Conservation (phyloP, 176 grass and related monocot species). For the Oryza glaberrima region DNA sequence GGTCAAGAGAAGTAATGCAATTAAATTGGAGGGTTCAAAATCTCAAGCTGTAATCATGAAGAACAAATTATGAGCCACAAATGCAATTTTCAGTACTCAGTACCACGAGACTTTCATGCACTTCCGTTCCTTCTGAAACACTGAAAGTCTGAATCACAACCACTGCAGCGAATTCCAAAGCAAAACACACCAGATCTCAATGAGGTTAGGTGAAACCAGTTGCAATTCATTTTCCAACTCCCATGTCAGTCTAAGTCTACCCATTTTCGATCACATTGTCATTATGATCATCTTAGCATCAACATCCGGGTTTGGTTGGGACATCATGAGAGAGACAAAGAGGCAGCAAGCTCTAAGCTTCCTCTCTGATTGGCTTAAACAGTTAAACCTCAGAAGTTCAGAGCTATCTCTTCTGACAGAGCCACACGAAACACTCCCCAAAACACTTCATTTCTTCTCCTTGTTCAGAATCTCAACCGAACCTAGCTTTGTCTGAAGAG, state of each 20-base stretch:
- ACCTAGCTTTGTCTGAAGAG: background rate
- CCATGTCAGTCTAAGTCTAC: background rate
- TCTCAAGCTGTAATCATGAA: background rate
- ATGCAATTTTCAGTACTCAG: background rate
- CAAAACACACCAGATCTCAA: background rate
- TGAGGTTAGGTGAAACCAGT: background rate
- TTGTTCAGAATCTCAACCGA: constrained; percentile 25
- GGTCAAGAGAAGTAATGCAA: background rate
- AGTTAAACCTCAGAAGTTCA: background rate
- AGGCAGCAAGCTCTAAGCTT: background rate
- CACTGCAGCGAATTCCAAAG: background rate
- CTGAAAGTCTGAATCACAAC: background rate
- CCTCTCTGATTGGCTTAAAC: constrained; percentile 16
- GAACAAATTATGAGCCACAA: constrained; percentile 22
- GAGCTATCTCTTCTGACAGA: background rate
- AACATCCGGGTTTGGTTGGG: background rate
- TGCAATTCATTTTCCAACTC: background rate
- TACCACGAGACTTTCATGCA: background rate
- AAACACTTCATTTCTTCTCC: background rate
- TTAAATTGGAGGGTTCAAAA: background rate
- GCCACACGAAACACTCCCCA: background rate
- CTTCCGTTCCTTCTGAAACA: background rate
- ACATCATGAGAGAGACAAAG: background rate
- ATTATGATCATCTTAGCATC: background rate
- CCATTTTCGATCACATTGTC: background rate